phyloP scores from a whole-genome alignment of 495 filamentous ascomycete species.

The Talaromyces trachyspermus region DNA sequence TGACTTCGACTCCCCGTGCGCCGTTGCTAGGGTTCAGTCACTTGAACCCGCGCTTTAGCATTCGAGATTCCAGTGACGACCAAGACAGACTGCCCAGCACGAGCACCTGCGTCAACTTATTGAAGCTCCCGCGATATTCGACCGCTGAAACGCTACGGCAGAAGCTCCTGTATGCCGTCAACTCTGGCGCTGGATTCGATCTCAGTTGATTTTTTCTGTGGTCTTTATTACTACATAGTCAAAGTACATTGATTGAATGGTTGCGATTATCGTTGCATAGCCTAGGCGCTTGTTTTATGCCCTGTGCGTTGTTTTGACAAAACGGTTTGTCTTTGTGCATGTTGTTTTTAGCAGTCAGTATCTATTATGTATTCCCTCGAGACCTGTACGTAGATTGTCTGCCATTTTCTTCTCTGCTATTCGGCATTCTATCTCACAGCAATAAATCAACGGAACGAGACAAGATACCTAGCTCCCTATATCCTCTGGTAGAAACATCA shows the following conservation, averaged over 20 bases:
- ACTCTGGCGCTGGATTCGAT: constrained; percentile 91
- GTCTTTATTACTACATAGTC: neutral
- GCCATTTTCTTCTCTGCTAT: neutral
- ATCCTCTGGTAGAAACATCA: too few species aligned
- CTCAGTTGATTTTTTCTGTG: constrained; percentile 50
- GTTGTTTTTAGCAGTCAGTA: neutral
- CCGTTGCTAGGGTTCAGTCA: constrained; percentile 85
- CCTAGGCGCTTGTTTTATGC: neutral
- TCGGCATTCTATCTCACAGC: too few species aligned
- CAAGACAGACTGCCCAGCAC: constrained; percentile 80
- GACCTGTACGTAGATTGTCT: too few species aligned
- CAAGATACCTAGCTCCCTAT: too few species aligned
- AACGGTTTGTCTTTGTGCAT: constrained; percentile 2
- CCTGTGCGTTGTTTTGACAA: too few species aligned
- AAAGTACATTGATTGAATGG: neutral
- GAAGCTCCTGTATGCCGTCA: constrained; percentile 86
- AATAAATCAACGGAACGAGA: neutral
- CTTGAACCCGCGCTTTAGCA: constrained; percentile 80
- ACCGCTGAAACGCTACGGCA: constrained; percentile 54
- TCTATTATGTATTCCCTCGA: too few species aligned
- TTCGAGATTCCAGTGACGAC: constrained; percentile 78
- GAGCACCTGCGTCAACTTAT: constrained; percentile 91
- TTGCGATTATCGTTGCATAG: constrained; percentile 7
- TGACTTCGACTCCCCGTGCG: constrained; percentile 88
- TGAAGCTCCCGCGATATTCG: constrained; percentile 85